Base-by-base conservation (phyloP, 148 eudicot genomes). In the Bassia scoparia region DNA sequence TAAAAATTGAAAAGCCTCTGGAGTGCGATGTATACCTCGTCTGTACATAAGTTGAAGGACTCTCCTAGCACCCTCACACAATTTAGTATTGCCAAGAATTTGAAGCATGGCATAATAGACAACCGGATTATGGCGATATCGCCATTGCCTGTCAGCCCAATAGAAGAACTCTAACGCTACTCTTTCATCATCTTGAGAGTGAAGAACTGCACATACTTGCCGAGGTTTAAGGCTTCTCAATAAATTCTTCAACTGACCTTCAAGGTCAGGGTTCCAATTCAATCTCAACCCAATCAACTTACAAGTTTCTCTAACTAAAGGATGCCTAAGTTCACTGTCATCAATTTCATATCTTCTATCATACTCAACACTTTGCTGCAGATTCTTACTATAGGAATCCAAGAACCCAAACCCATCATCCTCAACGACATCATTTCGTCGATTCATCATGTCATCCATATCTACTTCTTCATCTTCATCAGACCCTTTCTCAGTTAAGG, bases 71-170 rank as follows among this genome's bases (percentile, higher is more conserved):
- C 81, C 81, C 72, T 78, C 43, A 61, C 69, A 73, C 44, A 78
- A 50, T n/a, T 60, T 78, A 37, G 81, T 78, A 68, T 78, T 73
- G 50, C 77, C n/a, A 52, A 78, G 77, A 49, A 78, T 71, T 31
- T 78, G 68, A 61, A 78, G 77, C 73, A 78, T 67, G 10, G 81
- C 81, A 61, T 61, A 67, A 24, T 78, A 78, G 26, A 78, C 77
- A 49, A 73, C 34, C 0, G 55, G 69, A 24, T 68, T 68, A 68
- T 78, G 81, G 7, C 77, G 73, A 68, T 78, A 78, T 34, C 81
- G 77, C 81, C 81, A 78, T 52, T 78, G 81, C 70, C 81, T 69
- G 34, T 68, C 74, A 73, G 81, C 81, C 81, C 81, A 78, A 46
- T 68, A 78, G 20, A 78, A 78, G 74, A 78, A 68, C 77, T 73